Evolutionary conservation across 495 filamentous ascomycete genomes (phyloP).

Genomic region (Aspergillus nanangensis): DNA sequence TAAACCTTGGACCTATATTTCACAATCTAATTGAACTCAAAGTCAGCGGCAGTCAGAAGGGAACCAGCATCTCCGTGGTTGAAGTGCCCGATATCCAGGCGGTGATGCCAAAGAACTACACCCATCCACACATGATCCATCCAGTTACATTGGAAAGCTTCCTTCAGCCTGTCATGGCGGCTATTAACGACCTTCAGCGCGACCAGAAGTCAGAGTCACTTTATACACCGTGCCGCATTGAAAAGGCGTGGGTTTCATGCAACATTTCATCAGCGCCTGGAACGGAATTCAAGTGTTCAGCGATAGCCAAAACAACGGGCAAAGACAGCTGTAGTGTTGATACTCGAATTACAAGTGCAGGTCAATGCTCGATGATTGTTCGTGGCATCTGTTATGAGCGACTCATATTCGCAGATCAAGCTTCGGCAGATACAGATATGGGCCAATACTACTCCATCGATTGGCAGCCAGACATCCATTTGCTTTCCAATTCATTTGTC

Average conservation of each 20-base stretch:
- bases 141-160: background rate
- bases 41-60: background rate
- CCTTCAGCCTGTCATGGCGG: background rate
- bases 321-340: background rate
- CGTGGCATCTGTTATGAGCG: background rate
- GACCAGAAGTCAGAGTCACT: background rate
- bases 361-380: background rate
- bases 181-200: background rate
- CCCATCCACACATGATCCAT: background rate
- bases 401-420: background rate
- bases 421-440: constrained; percentile 37
- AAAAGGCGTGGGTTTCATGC: background rate
- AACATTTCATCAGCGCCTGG: background rate
- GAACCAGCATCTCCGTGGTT: background rate
- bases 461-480: background rate
- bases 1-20: background rate
- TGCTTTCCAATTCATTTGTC: background rate
- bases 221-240: background rate
- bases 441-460: background rate
- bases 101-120: background rate
- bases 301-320: background rate
- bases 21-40: background rate
- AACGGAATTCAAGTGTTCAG: background rate
- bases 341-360: background rate
- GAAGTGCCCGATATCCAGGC: background rate